Conservation (phyloP, 208 protist genomes). For the Trypanosoma theileri region DNA sequence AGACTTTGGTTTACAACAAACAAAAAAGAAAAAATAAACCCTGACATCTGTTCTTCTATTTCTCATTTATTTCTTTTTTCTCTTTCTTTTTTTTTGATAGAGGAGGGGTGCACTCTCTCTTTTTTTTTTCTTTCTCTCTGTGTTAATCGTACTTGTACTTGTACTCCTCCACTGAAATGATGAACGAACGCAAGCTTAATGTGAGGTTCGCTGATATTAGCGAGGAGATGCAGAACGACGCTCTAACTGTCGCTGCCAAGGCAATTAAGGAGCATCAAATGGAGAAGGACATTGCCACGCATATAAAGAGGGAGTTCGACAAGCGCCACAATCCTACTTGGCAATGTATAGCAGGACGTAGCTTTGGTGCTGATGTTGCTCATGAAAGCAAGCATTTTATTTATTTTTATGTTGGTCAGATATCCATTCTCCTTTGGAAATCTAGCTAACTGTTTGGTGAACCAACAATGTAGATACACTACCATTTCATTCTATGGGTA, state of each 20-base stretch:
- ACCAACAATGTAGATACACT: constrained; percentile 3
- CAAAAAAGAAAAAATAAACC: neutral
- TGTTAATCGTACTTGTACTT: neutral
- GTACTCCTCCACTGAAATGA: constrained; percentile 5
- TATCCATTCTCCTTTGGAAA: constrained; percentile 98
- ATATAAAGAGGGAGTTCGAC: constrained; percentile 99
- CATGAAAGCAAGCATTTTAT: constrained; percentile 99
- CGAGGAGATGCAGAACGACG: constrained; percentile 97
- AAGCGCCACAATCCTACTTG: constrained; percentile 99
- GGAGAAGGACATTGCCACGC: constrained; percentile 99
- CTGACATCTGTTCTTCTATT: neutral
- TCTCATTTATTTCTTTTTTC: constrained; percentile 1
- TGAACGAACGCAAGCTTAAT: constrained; percentile 86
- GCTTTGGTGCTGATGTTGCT: constrained; percentile 99
- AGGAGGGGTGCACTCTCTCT: neutral
- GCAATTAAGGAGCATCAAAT: constrained; percentile 99
- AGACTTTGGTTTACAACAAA: no score
- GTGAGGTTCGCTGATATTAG: constrained; percentile 95
- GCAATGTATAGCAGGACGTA: constrained; percentile 99
- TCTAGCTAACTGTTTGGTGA: constrained; percentile 34
- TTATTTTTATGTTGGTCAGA: constrained; percentile 99
- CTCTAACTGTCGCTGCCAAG: constrained; percentile 96
- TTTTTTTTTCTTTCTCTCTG: neutral
- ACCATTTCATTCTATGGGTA: no score
- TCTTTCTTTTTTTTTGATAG: constrained; percentile 9